A percentile compares a stretch with the other conserved stretches of the same genome.
These are phyloP conservation scores for Tilletia indica DNA, from an alignment of 1,284 basidiomycete species.

Conservation along the genomic window DNA sequence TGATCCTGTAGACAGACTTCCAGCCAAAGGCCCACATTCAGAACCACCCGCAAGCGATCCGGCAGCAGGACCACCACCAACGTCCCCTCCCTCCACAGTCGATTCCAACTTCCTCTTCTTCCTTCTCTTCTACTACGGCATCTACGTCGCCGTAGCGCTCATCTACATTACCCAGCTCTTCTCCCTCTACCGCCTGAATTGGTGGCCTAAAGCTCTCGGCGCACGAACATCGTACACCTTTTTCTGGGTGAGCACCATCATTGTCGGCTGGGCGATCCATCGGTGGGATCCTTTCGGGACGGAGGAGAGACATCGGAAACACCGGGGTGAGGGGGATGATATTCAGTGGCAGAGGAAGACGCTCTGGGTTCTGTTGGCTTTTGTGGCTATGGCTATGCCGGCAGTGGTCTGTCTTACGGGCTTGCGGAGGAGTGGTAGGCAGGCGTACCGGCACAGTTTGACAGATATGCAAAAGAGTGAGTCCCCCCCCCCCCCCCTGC, in stretches of 20 bases:
- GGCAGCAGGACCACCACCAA: neutral
- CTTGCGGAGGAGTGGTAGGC: conserved; percentile 45
- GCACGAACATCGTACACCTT: conserved; percentile 60
- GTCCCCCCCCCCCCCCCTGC: neutral
- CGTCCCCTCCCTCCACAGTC: conserved; percentile 16
- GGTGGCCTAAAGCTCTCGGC: conserved; percentile 60
- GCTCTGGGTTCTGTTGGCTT: conserved; percentile 62
- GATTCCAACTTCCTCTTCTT: conserved; percentile 55
- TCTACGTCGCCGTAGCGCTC: conserved; percentile 43
- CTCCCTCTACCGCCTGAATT: conserved; percentile 60
- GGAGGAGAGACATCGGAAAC: conserved; percentile 17
- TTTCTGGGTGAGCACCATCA: conserved; percentile 60
- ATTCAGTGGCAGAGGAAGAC: conserved; percentile 65
- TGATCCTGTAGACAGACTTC: neutral
- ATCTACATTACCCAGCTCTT: conserved; percentile 63
- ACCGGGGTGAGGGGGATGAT: conserved; percentile 27
- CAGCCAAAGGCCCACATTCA: neutral
- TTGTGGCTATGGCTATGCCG: conserved; percentile 63
- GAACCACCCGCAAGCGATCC: neutral
- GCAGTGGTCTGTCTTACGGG: conserved; percentile 57
- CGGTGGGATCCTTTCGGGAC: conserved; percentile 36
- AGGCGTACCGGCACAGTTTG: conserved; percentile 53
- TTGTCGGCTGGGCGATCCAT: conserved; percentile 60
- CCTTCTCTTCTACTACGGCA: conserved; percentile 54
- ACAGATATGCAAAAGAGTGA: conserved; percentile 56